Percentiles rank a stretch among this genome's conserved stretches.
These are phyloP conservation scores for Populus davidiana DNA, from an alignment of 345 rosid species.

Conservation along the genomic window DNA sequence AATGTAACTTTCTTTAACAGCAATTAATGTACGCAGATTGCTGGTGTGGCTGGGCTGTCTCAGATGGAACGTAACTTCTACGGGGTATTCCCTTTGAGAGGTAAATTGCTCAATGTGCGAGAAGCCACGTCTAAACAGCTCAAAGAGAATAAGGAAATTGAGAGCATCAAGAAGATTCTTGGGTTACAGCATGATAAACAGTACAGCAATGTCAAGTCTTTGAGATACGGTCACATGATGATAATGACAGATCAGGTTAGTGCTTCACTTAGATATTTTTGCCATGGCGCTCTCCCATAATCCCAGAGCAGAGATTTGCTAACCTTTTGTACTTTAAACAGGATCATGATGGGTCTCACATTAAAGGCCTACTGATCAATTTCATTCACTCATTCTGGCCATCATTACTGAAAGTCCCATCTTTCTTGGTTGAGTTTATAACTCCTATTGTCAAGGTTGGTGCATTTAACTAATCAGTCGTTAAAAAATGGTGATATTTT, in stretches of 20 bases:
- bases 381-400: constrained; percentile 98
- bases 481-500: neutral
- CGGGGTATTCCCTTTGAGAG: constrained; percentile 93
- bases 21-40: constrained; percentile 42
- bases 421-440: constrained; percentile 89
- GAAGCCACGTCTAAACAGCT: constrained; percentile 85
- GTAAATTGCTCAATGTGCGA: constrained; percentile 89
- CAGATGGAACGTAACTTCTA: constrained; percentile 58
- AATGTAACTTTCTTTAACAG: constrained; percentile 14
- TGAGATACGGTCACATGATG: constrained; percentile 98
- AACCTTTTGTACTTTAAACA: constrained; percentile 32
- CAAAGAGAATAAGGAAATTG: constrained; percentile 81
- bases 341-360: constrained; percentile 99
- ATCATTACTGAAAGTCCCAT: constrained; percentile 70
- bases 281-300: neutral
- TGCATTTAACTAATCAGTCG: neutral
- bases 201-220: constrained; percentile 66
- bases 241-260: constrained; percentile 97
- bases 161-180: constrained; percentile 81
- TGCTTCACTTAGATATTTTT: neutral
- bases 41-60: constrained; percentile 54
- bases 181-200: constrained; percentile 81
- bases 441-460: constrained; percentile 96
- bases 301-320: neutral
- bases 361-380: constrained; percentile 88